Conservation (phyloP, 75 land plant genomes). For the Adiantum capillusveneris region DNA sequence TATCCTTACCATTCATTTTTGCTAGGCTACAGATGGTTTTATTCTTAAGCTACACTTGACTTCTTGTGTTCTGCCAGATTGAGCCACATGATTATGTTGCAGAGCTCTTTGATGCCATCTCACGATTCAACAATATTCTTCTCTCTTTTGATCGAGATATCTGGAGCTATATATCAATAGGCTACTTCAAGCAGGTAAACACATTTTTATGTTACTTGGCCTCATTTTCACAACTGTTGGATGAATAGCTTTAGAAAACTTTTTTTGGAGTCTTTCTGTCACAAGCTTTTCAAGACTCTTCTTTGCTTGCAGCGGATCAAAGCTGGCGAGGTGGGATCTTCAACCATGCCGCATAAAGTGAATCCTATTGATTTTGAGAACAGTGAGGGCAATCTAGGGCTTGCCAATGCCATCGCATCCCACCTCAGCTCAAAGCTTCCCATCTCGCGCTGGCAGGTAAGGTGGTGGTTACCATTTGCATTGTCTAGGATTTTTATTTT, state of each 20-base stretch:
- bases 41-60: not conserved
- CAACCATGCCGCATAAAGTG: conserved; percentile 99
- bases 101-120: conserved; percentile 55
- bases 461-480: not conserved
- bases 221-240: no score
- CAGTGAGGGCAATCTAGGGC: conserved; percentile 87
- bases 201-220: no score
- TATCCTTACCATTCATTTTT: no score
- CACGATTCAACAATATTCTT: conserved; percentile 70
- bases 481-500: no score
- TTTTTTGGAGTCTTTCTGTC: not conserved
- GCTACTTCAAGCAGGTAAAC: conserved; percentile 86
- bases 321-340: conserved; percentile 93
- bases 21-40: no score
- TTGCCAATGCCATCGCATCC: conserved; percentile 53
- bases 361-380: conserved; percentile 99
- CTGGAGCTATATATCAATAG: conserved; percentile 89
- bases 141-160: conserved; percentile 85
- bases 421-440: conserved; percentile 69
- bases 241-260: not conserved
- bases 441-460: conserved; percentile 88
- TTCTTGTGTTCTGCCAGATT: conserved; percentile 49
- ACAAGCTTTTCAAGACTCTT: not conserved
- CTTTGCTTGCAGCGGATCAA: conserved; percentile 47
- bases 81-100: conserved; percentile 96